Evolutionary conservation across 176 grass and related monocot species (phyloP).

Genomic region (Rhipidocladum racemiflorum): DNA sequence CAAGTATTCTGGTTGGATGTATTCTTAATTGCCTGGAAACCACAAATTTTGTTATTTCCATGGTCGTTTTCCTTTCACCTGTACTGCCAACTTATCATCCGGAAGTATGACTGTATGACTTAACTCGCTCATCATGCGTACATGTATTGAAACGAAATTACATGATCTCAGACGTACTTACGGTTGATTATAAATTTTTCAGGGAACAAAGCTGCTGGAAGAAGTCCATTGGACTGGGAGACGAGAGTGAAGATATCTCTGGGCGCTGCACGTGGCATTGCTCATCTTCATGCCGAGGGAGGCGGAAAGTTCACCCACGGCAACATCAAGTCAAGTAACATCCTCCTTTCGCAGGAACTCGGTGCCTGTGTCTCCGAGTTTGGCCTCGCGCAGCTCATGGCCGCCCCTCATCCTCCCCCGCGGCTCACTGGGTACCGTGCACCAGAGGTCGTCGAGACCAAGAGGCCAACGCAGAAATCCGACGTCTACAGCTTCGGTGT

Average conservation of each 20-base stretch:
- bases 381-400: conserved; percentile 64
- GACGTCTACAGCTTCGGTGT: conserved; percentile 96
- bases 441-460: conserved; percentile 69
- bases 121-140: background rate
- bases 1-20: background rate
- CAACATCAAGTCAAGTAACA: conserved; percentile 82
- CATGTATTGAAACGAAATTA: conserved; percentile 1
- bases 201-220: conserved; percentile 66
- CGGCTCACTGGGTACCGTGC: conserved; percentile 69
- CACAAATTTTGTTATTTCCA: conserved; percentile 3
- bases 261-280: conserved; percentile 52
- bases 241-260: conserved; percentile 67
- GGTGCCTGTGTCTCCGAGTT: conserved; percentile 54
- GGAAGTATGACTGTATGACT: background rate
- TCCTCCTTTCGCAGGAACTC: conserved; percentile 62
- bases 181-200: background rate
- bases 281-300: conserved; percentile 58
- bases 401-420: conserved; percentile 34
- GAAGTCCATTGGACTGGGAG: conserved; percentile 76
- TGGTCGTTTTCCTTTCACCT: background rate
- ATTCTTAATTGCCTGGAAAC: background rate
- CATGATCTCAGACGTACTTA: conserved; percentile 22
- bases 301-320: conserved; percentile 64
- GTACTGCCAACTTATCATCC: background rate
- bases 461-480: conserved; percentile 65